Evolutionary conservation across 441 rosid species (phyloP).

Genomic region (Viola pubescens): DNA sequence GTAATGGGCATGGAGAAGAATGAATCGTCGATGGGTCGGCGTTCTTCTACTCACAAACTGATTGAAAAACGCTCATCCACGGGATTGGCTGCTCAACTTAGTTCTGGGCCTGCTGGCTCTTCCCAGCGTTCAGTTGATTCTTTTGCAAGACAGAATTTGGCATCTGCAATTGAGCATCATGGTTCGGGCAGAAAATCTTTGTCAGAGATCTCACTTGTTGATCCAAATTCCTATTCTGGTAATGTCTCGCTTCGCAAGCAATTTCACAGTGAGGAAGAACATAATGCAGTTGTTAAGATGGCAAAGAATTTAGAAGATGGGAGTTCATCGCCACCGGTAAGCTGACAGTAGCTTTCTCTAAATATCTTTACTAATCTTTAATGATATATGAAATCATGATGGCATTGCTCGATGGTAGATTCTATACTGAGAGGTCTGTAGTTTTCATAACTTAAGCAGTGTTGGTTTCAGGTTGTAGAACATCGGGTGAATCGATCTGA

Average conservation of each 20-base stretch:
- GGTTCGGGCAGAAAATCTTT: slow-evolving; percentile 86
- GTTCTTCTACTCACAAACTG: slow-evolving; percentile 41
- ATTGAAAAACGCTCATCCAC: slow-evolving; percentile 54
- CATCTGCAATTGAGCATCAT: slow-evolving; percentile 69
- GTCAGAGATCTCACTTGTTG: slow-evolving; percentile 56
- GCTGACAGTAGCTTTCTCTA: slow-evolving; percentile 5
- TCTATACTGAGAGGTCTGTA: too few species aligned
- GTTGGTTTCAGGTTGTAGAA: slow-evolving; percentile 46
- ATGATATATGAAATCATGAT: slow-evolving; percentile 1
- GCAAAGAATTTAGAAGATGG: slow-evolving; percentile 51
- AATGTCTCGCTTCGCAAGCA: slow-evolving; percentile 75
- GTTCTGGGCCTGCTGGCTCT: slow-evolving; percentile 29
- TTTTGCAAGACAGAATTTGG: slow-evolving; percentile 57
- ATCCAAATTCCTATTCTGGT: slow-evolving; percentile 50
- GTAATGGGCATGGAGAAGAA: slow-evolving; percentile 65
- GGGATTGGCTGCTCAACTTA: slow-evolving; percentile 39
- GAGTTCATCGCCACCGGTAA: slow-evolving; percentile 37
- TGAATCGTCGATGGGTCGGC: slow-evolving; percentile 43
- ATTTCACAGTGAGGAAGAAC: slow-evolving; percentile 66
- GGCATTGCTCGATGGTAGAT: too few species aligned
- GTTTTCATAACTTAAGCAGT: slow-evolving; percentile 9
- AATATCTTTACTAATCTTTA: not conserved
- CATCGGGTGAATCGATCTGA: slow-evolving; percentile 33
- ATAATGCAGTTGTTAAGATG: slow-evolving; percentile 32
- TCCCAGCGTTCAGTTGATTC: slow-evolving; percentile 59